A percentile compares a stretch with the other conserved stretches of the same genome.
phyloP scores from a whole-genome alignment of 129 eudicot species.

The Cynara cardunculus region DNA sequence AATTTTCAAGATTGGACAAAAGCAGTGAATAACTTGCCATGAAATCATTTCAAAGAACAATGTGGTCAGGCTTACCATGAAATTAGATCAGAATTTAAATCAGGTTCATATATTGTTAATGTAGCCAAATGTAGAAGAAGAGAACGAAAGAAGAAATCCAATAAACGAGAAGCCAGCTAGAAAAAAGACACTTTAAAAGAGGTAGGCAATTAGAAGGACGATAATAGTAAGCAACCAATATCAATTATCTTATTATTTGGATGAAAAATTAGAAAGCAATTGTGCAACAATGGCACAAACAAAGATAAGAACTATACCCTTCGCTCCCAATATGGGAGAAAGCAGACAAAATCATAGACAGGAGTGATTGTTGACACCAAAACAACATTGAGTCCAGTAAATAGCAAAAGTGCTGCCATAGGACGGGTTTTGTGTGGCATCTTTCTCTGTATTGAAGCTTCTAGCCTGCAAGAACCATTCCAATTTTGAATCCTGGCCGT shows the following conservation, averaged over 20 bases:
- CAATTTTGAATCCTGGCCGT: background rate
- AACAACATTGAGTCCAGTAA: conserved; percentile 79
- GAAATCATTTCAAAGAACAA: background rate
- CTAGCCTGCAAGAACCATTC: background rate
- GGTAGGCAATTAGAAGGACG: background rate
- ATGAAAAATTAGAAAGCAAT: background rate
- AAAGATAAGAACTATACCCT: conserved; percentile 54
- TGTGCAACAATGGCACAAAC: background rate
- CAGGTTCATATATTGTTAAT: background rate
- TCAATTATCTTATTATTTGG: background rate
- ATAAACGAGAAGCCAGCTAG: background rate
- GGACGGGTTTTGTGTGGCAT: conserved; percentile 97
- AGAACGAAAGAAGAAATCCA: background rate
- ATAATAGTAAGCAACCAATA: background rate
- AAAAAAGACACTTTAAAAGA: background rate
- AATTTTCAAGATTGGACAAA: too few relatives aligned
- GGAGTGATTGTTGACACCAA: conserved; percentile 78
- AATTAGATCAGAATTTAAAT: background rate
- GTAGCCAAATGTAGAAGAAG: background rate
- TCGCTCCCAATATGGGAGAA: conserved; percentile 90
- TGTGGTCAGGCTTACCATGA: background rate
- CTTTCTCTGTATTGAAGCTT: conserved; percentile 22
- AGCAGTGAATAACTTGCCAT: background rate
- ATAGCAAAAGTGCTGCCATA: conserved; percentile 76
- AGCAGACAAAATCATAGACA: conserved; percentile 89